Evolutionary conservation across 2,329 filamentous ascomycete genomes (phyloP), one percentile per base, ranked within the genome.

Genomic region (Zasmidium citrigriseum): DNA sequence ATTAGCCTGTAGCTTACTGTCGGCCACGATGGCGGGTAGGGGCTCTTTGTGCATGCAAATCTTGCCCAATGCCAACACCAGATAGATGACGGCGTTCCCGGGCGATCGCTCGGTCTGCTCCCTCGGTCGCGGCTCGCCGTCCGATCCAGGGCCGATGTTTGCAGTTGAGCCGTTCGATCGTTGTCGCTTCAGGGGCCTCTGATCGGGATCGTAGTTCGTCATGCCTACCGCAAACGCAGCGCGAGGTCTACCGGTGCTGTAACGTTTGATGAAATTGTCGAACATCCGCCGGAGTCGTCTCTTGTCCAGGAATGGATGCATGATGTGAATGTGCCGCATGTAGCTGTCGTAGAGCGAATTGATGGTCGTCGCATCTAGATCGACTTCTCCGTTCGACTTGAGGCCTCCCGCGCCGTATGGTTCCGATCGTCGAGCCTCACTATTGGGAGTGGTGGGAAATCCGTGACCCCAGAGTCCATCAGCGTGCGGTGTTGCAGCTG

Each of bases 31-130:
- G 2, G 79, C 80, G 18, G 83, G 83, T 11, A 88, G 67, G 18
- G 78, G 76, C 3, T 76, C 70, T 46, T 77, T 76, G 59, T 81
- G 76, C 59, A 80, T 74, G 67, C 90, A 93, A 12, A 98, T 89
- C 69, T 91, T 92, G 18, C 95, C 95, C 4, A 99, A 78, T 0
- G 93, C 93, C 54, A 98, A 80, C 1, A 96, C 86, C 3, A 93
- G 80, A 2, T 97, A 81, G 1, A 97, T 85, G 41, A 98, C 82
- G 0, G 92, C 92, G 65, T 90, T 96, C 54, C 87, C 83, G 16
- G 95, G 86, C 7, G 89, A 91, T 53, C 88, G 81, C 64, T 82
- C 83, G 2, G 85, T 69, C 18, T 47, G 54, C 44, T 64, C 64
- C 54, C 54, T 54, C 18, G 4, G 14, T 12, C 51, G 50, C 45